A percentile compares a stretch with the other conserved stretches of the same genome.
Conservation (phyloP, 257 asterid species). For the Linderniella brevidens region DNA sequence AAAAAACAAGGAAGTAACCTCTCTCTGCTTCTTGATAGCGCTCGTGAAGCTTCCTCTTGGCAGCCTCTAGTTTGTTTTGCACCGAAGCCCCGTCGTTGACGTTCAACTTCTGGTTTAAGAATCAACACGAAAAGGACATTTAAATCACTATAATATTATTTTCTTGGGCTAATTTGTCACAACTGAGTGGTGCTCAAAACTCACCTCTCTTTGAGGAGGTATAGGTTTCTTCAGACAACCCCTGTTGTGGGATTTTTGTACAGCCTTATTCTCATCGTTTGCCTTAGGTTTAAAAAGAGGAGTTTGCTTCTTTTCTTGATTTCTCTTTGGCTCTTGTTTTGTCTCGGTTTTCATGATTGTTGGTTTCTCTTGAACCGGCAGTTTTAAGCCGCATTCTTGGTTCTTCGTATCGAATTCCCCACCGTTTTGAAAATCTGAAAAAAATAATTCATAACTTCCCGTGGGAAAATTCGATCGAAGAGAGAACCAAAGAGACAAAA, state of each 20-base stretch:
- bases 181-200: background rate
- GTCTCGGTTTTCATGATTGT: no score
- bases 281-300: no score
- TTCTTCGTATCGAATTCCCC: constrained; percentile 72
- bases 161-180: background rate
- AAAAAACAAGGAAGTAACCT: constrained; percentile 19
- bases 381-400: constrained; percentile 54
- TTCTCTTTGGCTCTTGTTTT: no score
- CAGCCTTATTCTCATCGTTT: no score
- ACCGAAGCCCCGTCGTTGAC: constrained; percentile 20
- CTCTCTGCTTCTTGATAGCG: constrained; percentile 51
- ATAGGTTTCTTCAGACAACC: no score
- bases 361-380: constrained; percentile 21
- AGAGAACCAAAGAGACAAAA: constrained; percentile 29
- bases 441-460: constrained; percentile 25
- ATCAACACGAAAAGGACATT: no score
- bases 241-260: no score
- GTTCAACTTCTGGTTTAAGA: constrained; percentile 12
- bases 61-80: constrained; percentile 26
- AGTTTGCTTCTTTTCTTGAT: no score
- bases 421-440: constrained; percentile 71
- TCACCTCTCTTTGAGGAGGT: background rate
- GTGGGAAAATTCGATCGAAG: constrained; percentile 35
- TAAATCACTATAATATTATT: no score
- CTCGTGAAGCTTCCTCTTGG: constrained; percentile 61